phyloP scores from a whole-genome alignment of 352 stramenopile genomes.

The Globisporangium alternatum region DNA sequence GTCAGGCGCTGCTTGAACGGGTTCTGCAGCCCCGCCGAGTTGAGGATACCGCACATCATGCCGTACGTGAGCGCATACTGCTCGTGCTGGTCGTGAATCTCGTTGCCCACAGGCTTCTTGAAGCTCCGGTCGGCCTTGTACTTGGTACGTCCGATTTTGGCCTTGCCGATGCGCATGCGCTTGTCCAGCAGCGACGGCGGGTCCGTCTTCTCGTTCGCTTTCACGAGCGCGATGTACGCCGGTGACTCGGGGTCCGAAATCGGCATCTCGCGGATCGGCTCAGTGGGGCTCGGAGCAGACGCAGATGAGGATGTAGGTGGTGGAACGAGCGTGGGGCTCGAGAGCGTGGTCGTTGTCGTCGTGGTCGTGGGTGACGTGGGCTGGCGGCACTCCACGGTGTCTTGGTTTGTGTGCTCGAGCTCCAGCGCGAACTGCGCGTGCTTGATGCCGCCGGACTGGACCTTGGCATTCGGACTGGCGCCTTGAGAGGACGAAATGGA shows the following conservation, averaged over 20 bases:
- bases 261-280: slow-evolving; percentile 21
- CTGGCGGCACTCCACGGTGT: slow-evolving; percentile 6
- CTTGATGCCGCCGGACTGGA: background rate
- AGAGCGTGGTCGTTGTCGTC: slow-evolving; percentile 4
- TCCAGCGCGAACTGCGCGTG: slow-evolving; percentile 16
- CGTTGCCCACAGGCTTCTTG: slow-evolving; percentile 65
- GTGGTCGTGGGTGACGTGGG: slow-evolving; percentile 8
- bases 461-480: background rate
- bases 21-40: slow-evolving; percentile 88
- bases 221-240: slow-evolving; percentile 36
- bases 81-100: slow-evolving; percentile 90
- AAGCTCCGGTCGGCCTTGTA: slow-evolving; percentile 61
- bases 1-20: slow-evolving; percentile 79
- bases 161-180: slow-evolving; percentile 51
- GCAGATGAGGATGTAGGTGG: background rate
- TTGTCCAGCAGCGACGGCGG: slow-evolving; percentile 51
- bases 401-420: slow-evolving; percentile 21
- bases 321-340: slow-evolving; percentile 1
- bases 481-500: background rate
- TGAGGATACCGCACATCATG: slow-evolving; percentile 98
- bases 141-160: slow-evolving; percentile 43
- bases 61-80: slow-evolving; percentile 98
- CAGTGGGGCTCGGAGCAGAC: background rate
- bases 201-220: slow-evolving; percentile 44
- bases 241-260: slow-evolving; percentile 37